Evolutionary conservation across 352 stramenopile species (phyloP), one percentile per base, ranked within the genome.

Genomic region (Paralagenidium karlingii): DNA sequence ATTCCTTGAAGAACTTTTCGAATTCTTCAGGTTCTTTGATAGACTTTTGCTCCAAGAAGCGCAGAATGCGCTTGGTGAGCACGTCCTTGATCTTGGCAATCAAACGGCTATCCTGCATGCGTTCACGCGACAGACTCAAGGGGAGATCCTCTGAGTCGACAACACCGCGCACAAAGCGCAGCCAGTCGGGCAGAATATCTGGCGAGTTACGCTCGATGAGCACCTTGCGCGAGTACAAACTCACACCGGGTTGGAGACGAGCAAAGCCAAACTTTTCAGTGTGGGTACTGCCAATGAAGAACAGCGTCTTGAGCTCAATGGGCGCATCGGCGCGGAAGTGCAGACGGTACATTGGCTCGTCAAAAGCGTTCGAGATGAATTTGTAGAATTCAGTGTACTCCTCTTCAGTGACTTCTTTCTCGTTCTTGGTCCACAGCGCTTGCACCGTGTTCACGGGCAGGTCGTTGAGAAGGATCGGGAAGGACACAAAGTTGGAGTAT

Each of bases 401-500:
- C 9, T 98, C 88, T 19, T 99, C 90, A 3, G 90, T 86, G 15
- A 99, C 90, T 18, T 96, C 76, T 42, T 68, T 93, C 34, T 97
- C 89, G 55, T 90, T 91, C 60, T 96, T 92, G 19, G 92, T 92
- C 96, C 96, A 99, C 30, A 99, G 77, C 5, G 96, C 96, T 47
- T 98, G 78, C 25, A 99, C 83, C 1, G 94, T 98, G 71, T 99
- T 99, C 19, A 99, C 95, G 1, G 82, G 79, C 43, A 97, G 80
- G 6, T 85, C 94, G 59, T 98, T 98, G 18, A 99, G 60, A 39
- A 89, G 65, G 47, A 99, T 99, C 19, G 96, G 96, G 67, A 98
- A 99, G 39, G 87, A 92, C 11, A 99, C 95, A 60, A 99, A 99
- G 59, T 99, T 99, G 25, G 90, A 98, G 74, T 99, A 99, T 57